A percentile compares a stretch with the other conserved stretches of the same genome.
These are phyloP conservation scores for Sclerotinia borealis DNA, from an alignment of 2,329 filamentous ascomycete species.

Conservation along the genomic window DNA sequence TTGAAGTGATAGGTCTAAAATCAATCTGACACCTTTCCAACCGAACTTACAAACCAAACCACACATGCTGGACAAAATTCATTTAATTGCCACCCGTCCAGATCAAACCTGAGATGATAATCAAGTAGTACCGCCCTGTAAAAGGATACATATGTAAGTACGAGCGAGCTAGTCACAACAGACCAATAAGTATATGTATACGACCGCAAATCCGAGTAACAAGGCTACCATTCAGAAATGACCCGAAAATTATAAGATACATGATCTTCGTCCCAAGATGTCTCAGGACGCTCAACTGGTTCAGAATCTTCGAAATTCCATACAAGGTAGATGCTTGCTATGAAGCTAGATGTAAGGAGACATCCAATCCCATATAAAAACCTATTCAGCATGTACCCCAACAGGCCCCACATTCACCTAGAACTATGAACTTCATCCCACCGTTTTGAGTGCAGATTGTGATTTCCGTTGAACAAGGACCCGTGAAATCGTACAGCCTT, in stretches of 20 bases:
- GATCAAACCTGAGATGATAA: background rate
- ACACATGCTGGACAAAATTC: background rate
- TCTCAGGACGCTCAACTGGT: background rate
- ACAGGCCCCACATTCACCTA: background rate
- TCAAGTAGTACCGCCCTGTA: background rate
- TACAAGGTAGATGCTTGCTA: background rate
- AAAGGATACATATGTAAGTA: background rate
- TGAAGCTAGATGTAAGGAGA: background rate
- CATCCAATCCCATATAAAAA: background rate
- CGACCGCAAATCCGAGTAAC: slow-evolving; percentile 4
- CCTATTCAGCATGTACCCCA: background rate
- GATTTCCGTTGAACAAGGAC: background rate
- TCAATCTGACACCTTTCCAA: background rate
- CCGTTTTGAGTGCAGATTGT: background rate
- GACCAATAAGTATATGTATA: background rate
- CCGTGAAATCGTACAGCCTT: slow-evolving; percentile 13
- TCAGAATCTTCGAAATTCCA: background rate
- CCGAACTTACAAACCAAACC: background rate
- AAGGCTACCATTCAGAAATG: background rate
- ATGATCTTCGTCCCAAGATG: slow-evolving; percentile 1
- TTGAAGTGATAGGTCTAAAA: slow-evolving; percentile 11
- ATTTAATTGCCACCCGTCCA: background rate
- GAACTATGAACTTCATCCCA: background rate
- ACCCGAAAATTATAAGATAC: background rate
- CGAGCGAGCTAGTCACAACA: background rate